Evolutionary conservation across 2,329 filamentous ascomycete species (phyloP), one percentile per base, ranked within the genome.

Genomic region (Clarireedia monteithiana): DNA sequence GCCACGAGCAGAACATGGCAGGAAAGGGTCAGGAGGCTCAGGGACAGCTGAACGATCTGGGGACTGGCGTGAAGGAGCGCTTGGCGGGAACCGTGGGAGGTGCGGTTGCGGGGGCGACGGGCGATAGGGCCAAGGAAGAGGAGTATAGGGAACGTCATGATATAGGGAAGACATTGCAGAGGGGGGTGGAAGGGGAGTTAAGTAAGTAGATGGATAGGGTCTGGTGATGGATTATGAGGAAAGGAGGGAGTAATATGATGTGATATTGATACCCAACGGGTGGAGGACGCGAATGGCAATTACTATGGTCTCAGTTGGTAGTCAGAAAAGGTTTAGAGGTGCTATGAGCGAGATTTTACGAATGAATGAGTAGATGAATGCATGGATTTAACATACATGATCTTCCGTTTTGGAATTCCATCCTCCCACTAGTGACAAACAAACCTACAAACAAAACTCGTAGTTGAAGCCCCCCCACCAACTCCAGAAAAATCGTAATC

Each of bases 11-110:
- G 75, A 95, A 95, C 68, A 75, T 81, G 36, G 79, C 86, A 60
- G 92, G 91, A 20, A 87, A 94, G 73, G 80, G 80, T 34, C 84
- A 91, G 70, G 89, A 96, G 73, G 89, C 90, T 5, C 80, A 85
- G 68, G 91, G 91, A 15, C 91, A 96, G 73, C 66, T 94, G 47
- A 84, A 74, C 58, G 91, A 96, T 68, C 77, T 86, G 44, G 83
- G 84, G 5, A 75, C 78, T 58, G 92, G 91, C 7, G 70, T 85
- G 15, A 73, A 75, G 34, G 78, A 86, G 66, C 83, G 88, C n/a
- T 78, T 86, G 26, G 75, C 82, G 46, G 91, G 91, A 10, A 77
- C 85, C 1, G 64, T 95, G 4, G 89, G 90, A 1, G 77, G 82
- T 40, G 84, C 86, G 1, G 77, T 88, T 30, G 82, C 90, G n/a